These are phyloP conservation scores for Vaccinium macrocarpon DNA, from an alignment of 148 eudicot genomes.

Conservation along the genomic window DNA sequence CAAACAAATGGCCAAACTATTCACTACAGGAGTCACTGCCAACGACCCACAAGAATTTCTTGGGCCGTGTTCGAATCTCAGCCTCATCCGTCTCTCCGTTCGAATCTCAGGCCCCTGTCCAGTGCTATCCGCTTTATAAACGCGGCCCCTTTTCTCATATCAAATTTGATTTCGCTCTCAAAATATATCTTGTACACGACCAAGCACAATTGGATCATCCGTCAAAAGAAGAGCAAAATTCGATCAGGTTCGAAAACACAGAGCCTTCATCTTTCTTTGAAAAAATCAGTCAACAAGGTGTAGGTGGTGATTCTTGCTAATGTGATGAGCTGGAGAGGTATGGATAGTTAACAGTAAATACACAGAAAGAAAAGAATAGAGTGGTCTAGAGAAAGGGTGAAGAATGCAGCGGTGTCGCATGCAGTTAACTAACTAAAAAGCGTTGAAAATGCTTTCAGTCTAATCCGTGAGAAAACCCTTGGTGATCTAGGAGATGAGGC, in stretches of 20 bases:
- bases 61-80: slow-evolving; percentile 80
- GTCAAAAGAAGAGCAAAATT: too few relatives aligned
- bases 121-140: slow-evolving; percentile 81
- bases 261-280: slow-evolving; percentile 18
- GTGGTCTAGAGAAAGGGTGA: too few relatives aligned
- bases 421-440: too few relatives aligned
- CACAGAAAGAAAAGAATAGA: too few relatives aligned
- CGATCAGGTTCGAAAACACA: not conserved
- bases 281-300: slow-evolving; percentile 35
- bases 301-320: too few relatives aligned
- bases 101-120: slow-evolving; percentile 42
- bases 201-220: too few relatives aligned
- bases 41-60: slow-evolving; percentile 49
- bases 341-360: too few relatives aligned
- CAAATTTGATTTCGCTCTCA: slow-evolving; percentile 73
- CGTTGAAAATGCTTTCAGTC: too few relatives aligned
- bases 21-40: slow-evolving; percentile 28
- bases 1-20: slow-evolving; percentile 53
- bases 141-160: slow-evolving; percentile 75
- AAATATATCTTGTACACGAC: slow-evolving; percentile 39
- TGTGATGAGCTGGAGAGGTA: too few relatives aligned
- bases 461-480: too few relatives aligned
- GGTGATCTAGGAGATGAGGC: too few relatives aligned
- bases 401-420: too few relatives aligned
- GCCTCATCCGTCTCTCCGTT: slow-evolving; percentile 50